Percentiles rank a stretch among this genome's conserved stretches.
phyloP scores from a whole-genome alignment of 164 flowering plant genomes.

The Umbellularia californica region DNA sequence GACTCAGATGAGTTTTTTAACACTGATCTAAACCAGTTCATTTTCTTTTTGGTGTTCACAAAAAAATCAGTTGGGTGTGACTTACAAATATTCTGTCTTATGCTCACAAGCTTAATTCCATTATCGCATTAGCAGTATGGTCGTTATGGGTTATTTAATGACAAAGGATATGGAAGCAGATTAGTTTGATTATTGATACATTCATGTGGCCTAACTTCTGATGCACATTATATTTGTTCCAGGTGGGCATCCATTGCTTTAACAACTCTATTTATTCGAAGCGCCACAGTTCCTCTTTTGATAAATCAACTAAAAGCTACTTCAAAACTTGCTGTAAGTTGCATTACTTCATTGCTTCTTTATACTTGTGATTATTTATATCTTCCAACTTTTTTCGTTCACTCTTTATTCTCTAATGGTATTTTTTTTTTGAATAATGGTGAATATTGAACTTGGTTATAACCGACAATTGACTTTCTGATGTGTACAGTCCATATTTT shows the following conservation, averaged over 20 bases:
- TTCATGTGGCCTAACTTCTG: neutral
- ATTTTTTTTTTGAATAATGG: too few species aligned
- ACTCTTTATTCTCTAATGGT: neutral
- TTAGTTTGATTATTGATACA: neutral
- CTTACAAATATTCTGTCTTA: too few species aligned
- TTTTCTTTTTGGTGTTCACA: neutral
- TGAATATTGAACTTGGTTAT: neutral
- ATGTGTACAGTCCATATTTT: neutral
- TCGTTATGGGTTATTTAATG: neutral
- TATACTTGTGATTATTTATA: neutral
- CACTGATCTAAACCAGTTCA: neutral
- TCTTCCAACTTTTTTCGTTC: neutral
- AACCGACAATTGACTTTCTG: neutral
- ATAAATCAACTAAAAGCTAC: constrained; percentile 74
- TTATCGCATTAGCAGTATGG: neutral
- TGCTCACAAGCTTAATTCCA: neutral
- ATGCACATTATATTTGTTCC: constrained; percentile 12
- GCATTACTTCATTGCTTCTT: constrained; percentile 1
- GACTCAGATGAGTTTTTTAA: too few species aligned
- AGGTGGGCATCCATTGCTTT: constrained; percentile 91
- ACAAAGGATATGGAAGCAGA: neutral
- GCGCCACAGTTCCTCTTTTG: constrained; percentile 58
- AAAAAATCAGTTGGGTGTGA: too few species aligned
- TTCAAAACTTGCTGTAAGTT: constrained; percentile 62
- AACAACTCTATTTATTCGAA: constrained; percentile 72